These are phyloP conservation scores for Withania somnifera DNA, from an alignment of 305 asterid genomes.

Conservation along the genomic window DNA sequence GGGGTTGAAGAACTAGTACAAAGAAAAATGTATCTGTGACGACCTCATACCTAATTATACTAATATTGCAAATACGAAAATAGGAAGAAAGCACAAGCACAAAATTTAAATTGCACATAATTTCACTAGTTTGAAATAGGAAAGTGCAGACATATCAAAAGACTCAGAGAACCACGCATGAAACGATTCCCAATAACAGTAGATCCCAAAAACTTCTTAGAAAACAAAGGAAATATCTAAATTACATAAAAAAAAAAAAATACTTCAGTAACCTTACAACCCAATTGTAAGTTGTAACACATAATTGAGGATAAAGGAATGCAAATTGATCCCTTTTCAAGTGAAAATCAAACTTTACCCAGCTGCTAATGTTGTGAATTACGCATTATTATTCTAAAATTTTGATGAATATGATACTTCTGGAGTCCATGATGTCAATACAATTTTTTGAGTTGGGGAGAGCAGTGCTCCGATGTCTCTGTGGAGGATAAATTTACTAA, in stretches of 20 bases:
- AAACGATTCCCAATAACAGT: no score
- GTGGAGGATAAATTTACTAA: neutral
- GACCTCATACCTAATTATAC: conserved; percentile 63
- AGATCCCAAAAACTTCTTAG: no score
- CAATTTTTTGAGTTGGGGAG: neutral
- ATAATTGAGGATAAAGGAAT: neutral
- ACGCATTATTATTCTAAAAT: neutral
- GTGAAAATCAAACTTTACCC: neutral
- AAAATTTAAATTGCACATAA: neutral
- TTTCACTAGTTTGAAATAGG: no score
- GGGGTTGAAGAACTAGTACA: conserved; percentile 94
- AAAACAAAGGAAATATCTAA: neutral
- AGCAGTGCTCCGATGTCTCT: neutral
- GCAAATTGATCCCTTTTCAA: neutral
- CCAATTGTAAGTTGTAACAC: neutral
- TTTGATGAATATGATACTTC: neutral
- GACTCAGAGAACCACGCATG: no score
- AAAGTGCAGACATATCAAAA: no score
- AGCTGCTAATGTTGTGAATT: neutral
- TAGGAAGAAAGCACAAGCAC: neutral
- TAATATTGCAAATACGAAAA: neutral
- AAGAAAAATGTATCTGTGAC: conserved; percentile 95
- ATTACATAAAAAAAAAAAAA: neutral
- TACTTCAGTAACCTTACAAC: neutral
- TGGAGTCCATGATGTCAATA: neutral